A percentile compares a stretch with the other conserved stretches of the same genome.
Conservation (phyloP, 2,329 filamentous ascomycete genomes). For the Herpotrichia juniperi region DNA sequence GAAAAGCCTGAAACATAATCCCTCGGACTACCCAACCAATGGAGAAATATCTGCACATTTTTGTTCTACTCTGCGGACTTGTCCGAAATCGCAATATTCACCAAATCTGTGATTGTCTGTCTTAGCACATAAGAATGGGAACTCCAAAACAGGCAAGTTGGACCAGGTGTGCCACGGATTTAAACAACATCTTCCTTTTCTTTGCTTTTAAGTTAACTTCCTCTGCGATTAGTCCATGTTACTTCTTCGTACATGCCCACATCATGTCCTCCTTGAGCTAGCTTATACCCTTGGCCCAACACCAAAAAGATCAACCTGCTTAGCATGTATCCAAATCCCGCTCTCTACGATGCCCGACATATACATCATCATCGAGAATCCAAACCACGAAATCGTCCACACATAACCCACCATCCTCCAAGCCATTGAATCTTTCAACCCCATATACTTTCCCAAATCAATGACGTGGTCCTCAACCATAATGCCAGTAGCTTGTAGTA, state of each 20-base stretch:
- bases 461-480: constrained; percentile 38
- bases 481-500: constrained; percentile 32
- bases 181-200: too few relatives aligned
- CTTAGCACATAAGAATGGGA: too few relatives aligned
- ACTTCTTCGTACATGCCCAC: too few relatives aligned
- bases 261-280: too few relatives aligned
- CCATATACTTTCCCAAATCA: constrained; percentile 23
- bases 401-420: constrained; percentile 29
- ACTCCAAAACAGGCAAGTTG: too few relatives aligned
- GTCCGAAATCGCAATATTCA: too few relatives aligned
- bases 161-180: too few relatives aligned
- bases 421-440: constrained; percentile 14
- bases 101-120: too few relatives aligned
- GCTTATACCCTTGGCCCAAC: constrained; percentile 20
- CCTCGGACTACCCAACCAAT: background rate
- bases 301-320: constrained; percentile 23
- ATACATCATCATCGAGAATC: constrained; percentile 16
- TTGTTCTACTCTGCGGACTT: too few relatives aligned
- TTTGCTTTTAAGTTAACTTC: too few relatives aligned
- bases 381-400: constrained; percentile 29
- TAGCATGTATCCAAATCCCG: constrained; percentile 29
- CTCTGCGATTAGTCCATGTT: too few relatives aligned
- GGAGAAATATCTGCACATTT: background rate
- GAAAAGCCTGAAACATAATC: background rate
- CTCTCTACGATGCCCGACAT: constrained; percentile 5